Percentiles rank a stretch among this genome's conserved stretches.
phyloP scores from a whole-genome alignment of 148 eudicot species.

The Vaccinium corymbosum region DNA sequence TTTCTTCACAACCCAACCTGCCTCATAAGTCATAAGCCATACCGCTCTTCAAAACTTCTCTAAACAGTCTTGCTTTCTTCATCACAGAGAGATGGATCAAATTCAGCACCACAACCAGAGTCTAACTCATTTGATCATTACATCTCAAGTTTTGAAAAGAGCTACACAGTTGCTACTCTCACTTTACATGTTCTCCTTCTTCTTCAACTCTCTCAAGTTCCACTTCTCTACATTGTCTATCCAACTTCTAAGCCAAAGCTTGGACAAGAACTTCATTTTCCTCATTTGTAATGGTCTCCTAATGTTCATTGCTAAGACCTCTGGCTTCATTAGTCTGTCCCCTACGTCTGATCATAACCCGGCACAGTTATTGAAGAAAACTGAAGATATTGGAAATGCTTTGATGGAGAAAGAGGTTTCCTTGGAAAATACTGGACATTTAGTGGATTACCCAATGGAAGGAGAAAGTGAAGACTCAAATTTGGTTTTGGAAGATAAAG shows the following conservation, averaged over 20 bases:
- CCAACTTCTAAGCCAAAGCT: slow-evolving; percentile 25
- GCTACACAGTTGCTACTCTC: slow-evolving; percentile 39
- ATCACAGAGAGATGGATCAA: slow-evolving; percentile 13
- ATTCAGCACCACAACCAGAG: slow-evolving; percentile 8
- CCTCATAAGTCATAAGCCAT: neutral
- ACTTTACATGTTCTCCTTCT: slow-evolving; percentile 41
- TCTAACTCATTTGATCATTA: slow-evolving; percentile 9
- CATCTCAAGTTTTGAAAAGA: slow-evolving; percentile 24
- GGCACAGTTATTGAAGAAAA: slow-evolving; percentile 1
- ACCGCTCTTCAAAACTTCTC: neutral
- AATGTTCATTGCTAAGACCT: slow-evolving; percentile 57
- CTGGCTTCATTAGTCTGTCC: slow-evolving; percentile 21
- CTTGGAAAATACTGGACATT: neutral
- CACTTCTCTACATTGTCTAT: slow-evolving; percentile 27
- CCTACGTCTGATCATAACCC: slow-evolving; percentile 1
- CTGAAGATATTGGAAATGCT: slow-evolving; percentile 2
- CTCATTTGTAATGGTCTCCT: slow-evolving; percentile 69
- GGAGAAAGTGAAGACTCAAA: slow-evolving; percentile 10
- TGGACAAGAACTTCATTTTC: slow-evolving; percentile 54
- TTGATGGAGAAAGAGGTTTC: slow-evolving; percentile 10
- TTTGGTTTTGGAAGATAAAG: slow-evolving; percentile 9
- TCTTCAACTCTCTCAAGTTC: slow-evolving; percentile 33
- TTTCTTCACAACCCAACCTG: neutral
- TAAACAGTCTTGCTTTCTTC: neutral
- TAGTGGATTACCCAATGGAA: neutral